phyloP scores from a whole-genome alignment of 768 basidiomycete species.

The Tylopilus sp. region DNA sequence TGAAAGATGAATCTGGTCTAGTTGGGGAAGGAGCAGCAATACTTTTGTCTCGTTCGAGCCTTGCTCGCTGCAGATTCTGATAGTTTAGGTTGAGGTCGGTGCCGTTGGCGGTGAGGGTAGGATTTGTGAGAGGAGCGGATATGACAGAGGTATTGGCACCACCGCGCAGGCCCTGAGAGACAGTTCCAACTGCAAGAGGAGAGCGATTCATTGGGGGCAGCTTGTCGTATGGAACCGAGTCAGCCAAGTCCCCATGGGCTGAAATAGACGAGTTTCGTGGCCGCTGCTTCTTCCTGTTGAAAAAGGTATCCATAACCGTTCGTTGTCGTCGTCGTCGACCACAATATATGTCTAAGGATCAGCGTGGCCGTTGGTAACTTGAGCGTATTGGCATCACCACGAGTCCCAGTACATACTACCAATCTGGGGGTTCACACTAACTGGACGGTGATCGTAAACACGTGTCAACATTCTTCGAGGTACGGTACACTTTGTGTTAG shows the following conservation, averaged over 20 bases:
- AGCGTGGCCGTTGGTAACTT: constrained; percentile 2
- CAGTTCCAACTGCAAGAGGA: constrained; percentile 54
- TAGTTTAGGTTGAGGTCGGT: constrained; percentile 72
- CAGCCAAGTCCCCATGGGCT: constrained; percentile 51
- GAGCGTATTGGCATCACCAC: constrained; percentile 5
- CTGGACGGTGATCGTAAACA: constrained; percentile 17
- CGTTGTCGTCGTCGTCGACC: constrained; percentile 14
- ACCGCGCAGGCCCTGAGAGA: constrained; percentile 54
- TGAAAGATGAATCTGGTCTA: constrained; percentile 52
- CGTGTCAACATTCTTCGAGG: constrained; percentile 18
- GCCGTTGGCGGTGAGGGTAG: constrained; percentile 67
- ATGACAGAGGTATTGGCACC: constrained; percentile 37
- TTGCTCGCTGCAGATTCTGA: constrained; percentile 44
- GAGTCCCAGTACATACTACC: not conserved
- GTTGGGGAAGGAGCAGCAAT: constrained; percentile 20
- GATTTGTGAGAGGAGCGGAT: constrained; percentile 83
- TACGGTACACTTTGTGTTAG: not conserved
- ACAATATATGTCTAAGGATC: constrained; percentile 5
- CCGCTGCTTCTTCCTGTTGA: constrained; percentile 57
- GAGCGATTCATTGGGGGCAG: constrained; percentile 51
- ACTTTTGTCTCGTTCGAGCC: constrained; percentile 51
- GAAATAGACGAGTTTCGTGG: constrained; percentile 64
- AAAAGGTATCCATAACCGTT: constrained; percentile 57
- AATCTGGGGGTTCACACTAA: not conserved
- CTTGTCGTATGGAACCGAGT: constrained; percentile 74